These are phyloP conservation scores for Turnera subulata DNA, from an alignment of 345 rosid species.

Conservation along the genomic window DNA sequence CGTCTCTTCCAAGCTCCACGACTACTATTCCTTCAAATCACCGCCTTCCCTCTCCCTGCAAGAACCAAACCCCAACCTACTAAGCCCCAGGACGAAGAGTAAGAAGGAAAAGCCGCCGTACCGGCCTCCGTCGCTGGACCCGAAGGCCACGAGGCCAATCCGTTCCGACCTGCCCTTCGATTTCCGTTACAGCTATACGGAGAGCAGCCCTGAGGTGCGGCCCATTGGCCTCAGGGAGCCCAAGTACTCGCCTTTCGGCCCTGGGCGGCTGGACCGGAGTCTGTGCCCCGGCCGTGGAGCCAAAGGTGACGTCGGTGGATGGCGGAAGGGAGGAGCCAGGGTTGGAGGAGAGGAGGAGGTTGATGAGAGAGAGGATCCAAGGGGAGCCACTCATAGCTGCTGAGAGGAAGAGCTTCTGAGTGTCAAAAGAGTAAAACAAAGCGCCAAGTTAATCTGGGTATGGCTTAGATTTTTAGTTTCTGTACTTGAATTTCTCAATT, in stretches of 20 bases:
- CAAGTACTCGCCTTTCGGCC: slow-evolving; percentile 92
- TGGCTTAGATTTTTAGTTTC: not conserved
- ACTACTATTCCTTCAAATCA: slow-evolving; percentile 60
- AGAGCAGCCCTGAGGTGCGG: slow-evolving; percentile 58
- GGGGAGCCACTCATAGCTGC: slow-evolving; percentile 62
- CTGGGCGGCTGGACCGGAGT: slow-evolving; percentile 75
- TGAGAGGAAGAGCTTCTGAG: slow-evolving; percentile 70
- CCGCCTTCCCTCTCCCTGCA: slow-evolving; percentile 55
- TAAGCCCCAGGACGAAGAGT: slow-evolving; percentile 28
- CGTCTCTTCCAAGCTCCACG: slow-evolving; percentile 62
- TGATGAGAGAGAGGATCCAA: slow-evolving; percentile 52
- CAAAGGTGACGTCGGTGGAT: slow-evolving; percentile 55
- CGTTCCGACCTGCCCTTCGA: slow-evolving; percentile 71
- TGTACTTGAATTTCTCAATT: not conserved
- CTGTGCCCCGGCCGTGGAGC: slow-evolving; percentile 74
- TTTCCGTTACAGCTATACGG: slow-evolving; percentile 87
- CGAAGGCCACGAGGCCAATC: slow-evolving; percentile 32
- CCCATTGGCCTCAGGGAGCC: slow-evolving; percentile 93
- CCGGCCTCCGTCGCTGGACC: slow-evolving; percentile 84
- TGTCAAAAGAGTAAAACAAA: slow-evolving; percentile 69
- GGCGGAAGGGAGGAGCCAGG: slow-evolving; percentile 60
- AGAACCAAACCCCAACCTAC: slow-evolving; percentile 20
- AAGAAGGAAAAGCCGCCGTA: slow-evolving; percentile 59
- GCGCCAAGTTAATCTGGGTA: slow-evolving; percentile 74
- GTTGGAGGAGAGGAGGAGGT: slow-evolving; percentile 69